Percentiles rank a stretch among this genome's conserved stretches.
Evolutionary conservation across 2,329 filamentous ascomycete genomes (phyloP).

Genomic region (Nemania diffusa): DNA sequence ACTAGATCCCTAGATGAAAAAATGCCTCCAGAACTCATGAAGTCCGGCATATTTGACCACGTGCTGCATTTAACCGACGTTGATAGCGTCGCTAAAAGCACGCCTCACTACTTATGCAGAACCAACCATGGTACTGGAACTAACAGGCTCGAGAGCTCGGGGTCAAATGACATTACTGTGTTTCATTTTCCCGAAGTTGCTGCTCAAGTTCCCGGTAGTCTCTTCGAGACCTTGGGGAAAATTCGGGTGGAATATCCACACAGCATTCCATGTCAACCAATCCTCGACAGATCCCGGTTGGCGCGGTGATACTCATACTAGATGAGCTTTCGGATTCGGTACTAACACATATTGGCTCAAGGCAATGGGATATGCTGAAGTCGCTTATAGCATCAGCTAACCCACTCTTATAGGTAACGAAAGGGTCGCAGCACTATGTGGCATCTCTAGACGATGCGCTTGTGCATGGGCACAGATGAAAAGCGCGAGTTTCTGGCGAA

Average conservation of each 20-base stretch:
- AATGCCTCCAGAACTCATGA: too few relatives aligned
- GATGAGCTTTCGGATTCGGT: neutral
- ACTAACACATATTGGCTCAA: neutral
- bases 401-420: conserved; percentile 6
- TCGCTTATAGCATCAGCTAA: neutral
- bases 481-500: conserved; percentile 38
- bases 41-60: too few relatives aligned
- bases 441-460: neutral
- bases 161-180: neutral
- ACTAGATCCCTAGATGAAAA: too few relatives aligned
- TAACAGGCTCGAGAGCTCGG: neutral
- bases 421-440: neutral
- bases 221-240: neutral
- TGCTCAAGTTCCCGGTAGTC: neutral
- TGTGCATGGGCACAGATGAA: conserved; percentile 29
- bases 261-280: neutral
- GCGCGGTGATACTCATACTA: neutral
- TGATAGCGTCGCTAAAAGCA: too few relatives aligned
- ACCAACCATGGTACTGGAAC: too few relatives aligned
- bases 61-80: too few relatives aligned
- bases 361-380: neutral
- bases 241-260: neutral
- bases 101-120: too few relatives aligned
- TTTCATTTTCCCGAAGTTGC: neutral
- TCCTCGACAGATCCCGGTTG: neutral